Evolutionary conservation across 371 early-diverging fungal genomes (phyloP), one percentile per base, ranked within the genome.

Genomic region (Coemansia sp.): DNA sequence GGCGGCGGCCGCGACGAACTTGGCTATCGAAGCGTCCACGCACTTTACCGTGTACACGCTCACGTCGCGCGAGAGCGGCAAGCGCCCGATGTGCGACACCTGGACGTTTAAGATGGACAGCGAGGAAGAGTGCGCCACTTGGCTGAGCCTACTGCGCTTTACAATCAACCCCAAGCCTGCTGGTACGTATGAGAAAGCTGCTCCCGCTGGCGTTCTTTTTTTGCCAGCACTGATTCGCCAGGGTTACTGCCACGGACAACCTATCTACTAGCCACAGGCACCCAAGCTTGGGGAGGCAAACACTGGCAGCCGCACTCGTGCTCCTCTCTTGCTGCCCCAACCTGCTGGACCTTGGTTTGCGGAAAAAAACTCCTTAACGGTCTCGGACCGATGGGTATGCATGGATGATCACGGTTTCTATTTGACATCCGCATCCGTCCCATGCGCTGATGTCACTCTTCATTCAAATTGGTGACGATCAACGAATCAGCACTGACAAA

Each of bases 31-130:
- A 26, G 43, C 65, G 16, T 79, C 79, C 11, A 73, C 67, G 34
- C 69, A 77, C 51, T 79, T 79, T 55, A 79, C 79, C 10, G 68
- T 79, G 4, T 78, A 73, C 57, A 74, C 79, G 2, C 67, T 79
- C 36, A 68, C 65, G 54, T 52, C 60, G n/a, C 65, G 60, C 5
- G 63, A 69, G 40, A 48, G 50, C 57, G 71, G 62, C 42, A 73
- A 65, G 60, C 77, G 76, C 1, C 79, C 79, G 32, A 58, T 68
- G 31, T 79, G 72, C 54, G 79, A 79, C 31, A 70, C 77, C 4
- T 79, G 79, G 79, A 60, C 74, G 35, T 79, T 79, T 57, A 61
- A 49, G 43, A 68, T 69, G 20, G 70, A 62, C 6, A 69, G 54
- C 55, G 67, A 73, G 31, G 66, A 77, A n/a, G 70, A 76, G 34